Evolutionary conservation across 345 rosid species (phyloP).

Genomic region (Moricandia moricandioides): DNA sequence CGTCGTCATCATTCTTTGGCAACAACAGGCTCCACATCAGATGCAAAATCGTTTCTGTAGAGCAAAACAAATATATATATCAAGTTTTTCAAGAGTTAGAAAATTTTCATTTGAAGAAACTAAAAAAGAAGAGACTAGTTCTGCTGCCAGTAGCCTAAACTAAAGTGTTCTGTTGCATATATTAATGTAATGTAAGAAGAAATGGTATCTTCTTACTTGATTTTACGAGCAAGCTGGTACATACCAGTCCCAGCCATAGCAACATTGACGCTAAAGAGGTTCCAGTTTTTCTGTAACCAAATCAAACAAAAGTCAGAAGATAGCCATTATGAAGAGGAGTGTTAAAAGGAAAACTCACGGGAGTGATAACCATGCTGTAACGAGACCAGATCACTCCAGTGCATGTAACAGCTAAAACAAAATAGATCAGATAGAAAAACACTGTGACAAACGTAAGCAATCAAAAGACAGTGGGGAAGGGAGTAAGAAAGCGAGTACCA

Average conservation of each 20-base stretch:
- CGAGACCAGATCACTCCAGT: slow-evolving; percentile 80
- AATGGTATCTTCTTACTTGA: slow-evolving; percentile 47
- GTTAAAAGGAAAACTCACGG: slow-evolving; percentile 46
- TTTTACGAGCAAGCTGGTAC: slow-evolving; percentile 80
- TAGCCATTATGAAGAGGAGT: not conserved
- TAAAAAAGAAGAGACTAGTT: not conserved
- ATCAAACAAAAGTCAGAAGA: not conserved
- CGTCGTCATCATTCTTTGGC: slow-evolving; percentile 32
- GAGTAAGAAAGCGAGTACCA: slow-evolving; percentile 15
- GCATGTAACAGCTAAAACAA: slow-evolving; percentile 62
- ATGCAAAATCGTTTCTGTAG: slow-evolving; percentile 35
- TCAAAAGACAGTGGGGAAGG: not conserved
- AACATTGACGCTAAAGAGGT: slow-evolving; percentile 78
- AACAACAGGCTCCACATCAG: slow-evolving; percentile 30
- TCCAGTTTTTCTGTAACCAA: slow-evolving; percentile 85
- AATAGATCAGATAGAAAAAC: not conserved
- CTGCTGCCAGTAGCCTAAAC: not conserved
- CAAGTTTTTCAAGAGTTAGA: not conserved
- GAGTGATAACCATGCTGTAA: slow-evolving; percentile 82
- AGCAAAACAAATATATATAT: not conserved
- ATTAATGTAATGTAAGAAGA: not conserved
- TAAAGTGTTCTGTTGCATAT: not conserved
- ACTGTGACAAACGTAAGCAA: slow-evolving; percentile 2
- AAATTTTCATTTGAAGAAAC: not conserved
- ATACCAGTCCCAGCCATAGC: slow-evolving; percentile 87